Percentiles rank a stretch among this genome's conserved stretches.
Evolutionary conservation across 2,329 filamentous ascomycete genomes (phyloP).

Genomic region (Xylaria sp.): DNA sequence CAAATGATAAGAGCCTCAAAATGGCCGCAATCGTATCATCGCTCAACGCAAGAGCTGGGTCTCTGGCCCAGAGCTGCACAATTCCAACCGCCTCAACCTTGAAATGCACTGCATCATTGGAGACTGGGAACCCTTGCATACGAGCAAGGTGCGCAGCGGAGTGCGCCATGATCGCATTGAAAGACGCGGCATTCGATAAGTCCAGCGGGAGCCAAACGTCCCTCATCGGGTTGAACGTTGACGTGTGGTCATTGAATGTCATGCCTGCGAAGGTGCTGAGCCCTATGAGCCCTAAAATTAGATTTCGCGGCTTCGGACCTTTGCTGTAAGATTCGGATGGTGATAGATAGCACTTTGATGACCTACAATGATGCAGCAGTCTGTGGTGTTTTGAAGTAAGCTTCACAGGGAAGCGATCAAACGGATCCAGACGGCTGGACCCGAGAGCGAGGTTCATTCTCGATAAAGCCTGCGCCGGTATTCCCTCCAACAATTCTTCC

Average conservation of each 20-base stretch:
- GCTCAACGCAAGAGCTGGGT: conserved; percentile 47
- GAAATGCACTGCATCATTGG: conserved; percentile 47
- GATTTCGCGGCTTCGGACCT: too few species aligned
- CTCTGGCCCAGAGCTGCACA: conserved; percentile 49
- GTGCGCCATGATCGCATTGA: conserved; percentile 56
- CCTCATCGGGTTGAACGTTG: conserved; percentile 45
- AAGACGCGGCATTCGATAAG: conserved; percentile 55
- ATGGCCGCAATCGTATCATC: conserved; percentile 52
- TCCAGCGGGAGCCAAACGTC: conserved; percentile 56
- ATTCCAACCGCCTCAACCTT: conserved; percentile 53
- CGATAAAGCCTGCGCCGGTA: conserved; percentile 41
- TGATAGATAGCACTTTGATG: too few species aligned
- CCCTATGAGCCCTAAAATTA: conserved; percentile 40
- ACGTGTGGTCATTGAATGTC: conserved; percentile 26
- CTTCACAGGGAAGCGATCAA: conserved; percentile 51
- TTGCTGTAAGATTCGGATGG: too few species aligned
- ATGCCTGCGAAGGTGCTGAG: conserved; percentile 50
- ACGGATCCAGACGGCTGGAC: conserved; percentile 49
- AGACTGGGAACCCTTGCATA: conserved; percentile 47
- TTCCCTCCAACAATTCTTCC: conserved; percentile 11
- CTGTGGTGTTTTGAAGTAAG: conserved; percentile 51
- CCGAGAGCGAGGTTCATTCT: conserved; percentile 49
- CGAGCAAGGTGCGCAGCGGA: conserved; percentile 54
- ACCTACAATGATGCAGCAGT: conserved; percentile 53
- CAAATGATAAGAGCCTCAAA: conserved; percentile 49